Base-by-base conservation (phyloP, 352 stramenopile genomes). In the Phytophthora pistaciae region DNA sequence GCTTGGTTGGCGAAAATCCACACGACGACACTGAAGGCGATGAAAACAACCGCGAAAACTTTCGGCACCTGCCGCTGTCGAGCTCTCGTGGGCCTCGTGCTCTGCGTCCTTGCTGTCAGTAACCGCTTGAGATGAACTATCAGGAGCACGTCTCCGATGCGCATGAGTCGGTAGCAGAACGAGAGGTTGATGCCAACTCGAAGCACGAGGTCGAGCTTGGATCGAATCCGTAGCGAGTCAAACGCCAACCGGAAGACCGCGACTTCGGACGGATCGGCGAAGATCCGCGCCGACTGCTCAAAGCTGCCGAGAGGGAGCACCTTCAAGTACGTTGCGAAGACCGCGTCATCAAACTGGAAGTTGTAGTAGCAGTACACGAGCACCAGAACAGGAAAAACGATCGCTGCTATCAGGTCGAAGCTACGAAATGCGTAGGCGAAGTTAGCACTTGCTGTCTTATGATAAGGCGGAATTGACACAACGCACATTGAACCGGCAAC, bases 371-470 rank as follows among this genome's bases (percentile, higher is more conserved):
- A 69, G 52, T 77, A 79, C n/a, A 64, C 20, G 1, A 83, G 54
- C 14, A 73, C 64, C 2, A 64, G 1, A 10, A 81, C 53, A 1
- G 76, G 73, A 38, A 68, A 80, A 0, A 71, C 52, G 1, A 83
- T 48, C 0, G 76, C 69, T 36, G 75, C 67, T 40, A 77, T 53
- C 29, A 80, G 44, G 18, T 83, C 76, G 44, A 83, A 80, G 10
- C 73, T 79, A 42, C 23, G 48, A 11, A 31, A 29, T 5, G 27
- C 27, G 27, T 42, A 5, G 0, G 14, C 36, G 16, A 13, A 6
- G 36, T 42, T 42, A 42, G 11, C 5, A 49, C 14, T 49, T 49
- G 16, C 40, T 49, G 40, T 14, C 14, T 7, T 36, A 54, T 25
- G 13, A 16, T 27, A 11, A 9, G 16, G 5, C 3, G 11, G 9